A percentile compares a stretch with the other conserved stretches of the same genome.
Conservation (phyloP, 805 yeast genomes). For the Candida bentonensis region DNA sequence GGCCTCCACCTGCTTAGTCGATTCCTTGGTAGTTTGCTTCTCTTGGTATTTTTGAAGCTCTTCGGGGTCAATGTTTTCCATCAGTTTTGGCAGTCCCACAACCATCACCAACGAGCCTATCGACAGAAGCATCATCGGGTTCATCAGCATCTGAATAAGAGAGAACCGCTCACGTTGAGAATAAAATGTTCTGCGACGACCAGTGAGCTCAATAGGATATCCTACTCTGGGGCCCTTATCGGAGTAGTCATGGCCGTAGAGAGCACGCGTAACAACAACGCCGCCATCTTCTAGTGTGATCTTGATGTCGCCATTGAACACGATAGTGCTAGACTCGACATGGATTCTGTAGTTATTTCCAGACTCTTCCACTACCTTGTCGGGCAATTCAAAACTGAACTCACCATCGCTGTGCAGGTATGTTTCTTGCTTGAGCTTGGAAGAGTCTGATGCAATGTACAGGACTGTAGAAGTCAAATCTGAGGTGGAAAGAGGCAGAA, state of each 20-base stretch:
- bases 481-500: neutral
- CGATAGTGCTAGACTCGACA: conserved; percentile 9
- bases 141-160: conserved; percentile 18
- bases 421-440: neutral
- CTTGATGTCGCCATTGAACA: conserved; percentile 5
- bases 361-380: neutral
- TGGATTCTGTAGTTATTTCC: neutral
- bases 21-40: neutral
- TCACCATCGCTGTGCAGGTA: neutral
- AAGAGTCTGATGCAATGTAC: neutral
- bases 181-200: conserved; percentile 15
- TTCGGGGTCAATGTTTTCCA: conserved; percentile 22
- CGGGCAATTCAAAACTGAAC: neutral
- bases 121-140: conserved; percentile 23
- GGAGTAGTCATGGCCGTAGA: conserved; percentile 16
- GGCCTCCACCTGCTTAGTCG: conserved; percentile 4
- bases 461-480: neutral
- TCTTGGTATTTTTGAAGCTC: conserved; percentile 1
- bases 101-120: conserved; percentile 20
- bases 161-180: conserved; percentile 17
- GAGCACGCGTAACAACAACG: conserved; percentile 14
- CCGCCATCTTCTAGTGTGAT: conserved; percentile 13
- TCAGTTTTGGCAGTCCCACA: conserved; percentile 19
- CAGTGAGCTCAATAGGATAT: conserved; percentile 18
- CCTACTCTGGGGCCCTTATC: conserved; percentile 18